Percentiles rank a stretch among this genome's conserved stretches.
Evolutionary conservation across 1,284 basidiomycete genomes (phyloP).

Genomic region (Testicularia cyperi): DNA sequence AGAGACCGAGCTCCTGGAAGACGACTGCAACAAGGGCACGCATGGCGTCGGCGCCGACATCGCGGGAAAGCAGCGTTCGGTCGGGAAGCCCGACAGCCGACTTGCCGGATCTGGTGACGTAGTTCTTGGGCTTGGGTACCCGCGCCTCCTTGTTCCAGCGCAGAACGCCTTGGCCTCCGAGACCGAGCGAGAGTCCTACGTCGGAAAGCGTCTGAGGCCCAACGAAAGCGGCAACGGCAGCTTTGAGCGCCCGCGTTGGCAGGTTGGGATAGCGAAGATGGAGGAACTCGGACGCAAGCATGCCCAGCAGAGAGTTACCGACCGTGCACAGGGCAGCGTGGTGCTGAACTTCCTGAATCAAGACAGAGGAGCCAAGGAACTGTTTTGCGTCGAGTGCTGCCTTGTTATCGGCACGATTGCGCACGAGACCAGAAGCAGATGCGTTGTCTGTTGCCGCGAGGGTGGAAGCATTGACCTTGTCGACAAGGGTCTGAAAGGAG

Average conservation of each 20-base stretch:
- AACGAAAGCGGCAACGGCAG: conserved; percentile 85
- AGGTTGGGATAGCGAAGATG: conserved; percentile 83
- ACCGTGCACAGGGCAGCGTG: conserved; percentile 79
- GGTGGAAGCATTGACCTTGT: conserved; percentile 33
- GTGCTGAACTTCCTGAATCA: conserved; percentile 57
- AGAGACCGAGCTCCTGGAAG: conserved; percentile 62
- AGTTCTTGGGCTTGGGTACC: conserved; percentile 8
- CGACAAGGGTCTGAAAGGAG: conserved; percentile 32
- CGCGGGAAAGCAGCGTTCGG: conserved; percentile 34
- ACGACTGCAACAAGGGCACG: conserved; percentile 65
- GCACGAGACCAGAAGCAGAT: too few relatives aligned
- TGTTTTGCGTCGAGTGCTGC: conserved; percentile 21
- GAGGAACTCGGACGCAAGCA: conserved; percentile 85
- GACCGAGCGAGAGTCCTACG: conserved; percentile 69
- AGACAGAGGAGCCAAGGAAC: conserved; percentile 5
- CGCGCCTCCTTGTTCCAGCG: conserved; percentile 63
- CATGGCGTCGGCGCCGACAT: conserved; percentile 61
- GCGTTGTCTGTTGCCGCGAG: too few relatives aligned
- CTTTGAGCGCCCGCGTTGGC: conserved; percentile 84
- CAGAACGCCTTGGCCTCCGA: conserved; percentile 53
- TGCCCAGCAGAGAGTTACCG: conserved; percentile 86
- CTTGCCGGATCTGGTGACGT: conserved; percentile 6
- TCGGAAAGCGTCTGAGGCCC: conserved; percentile 79
- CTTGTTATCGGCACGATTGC: too few relatives aligned
- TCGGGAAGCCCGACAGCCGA: not conserved